These are phyloP conservation scores for Yamadazyma taylorii DNA, from an alignment of 1,139 yeast genomes.

Conservation along the genomic window DNA sequence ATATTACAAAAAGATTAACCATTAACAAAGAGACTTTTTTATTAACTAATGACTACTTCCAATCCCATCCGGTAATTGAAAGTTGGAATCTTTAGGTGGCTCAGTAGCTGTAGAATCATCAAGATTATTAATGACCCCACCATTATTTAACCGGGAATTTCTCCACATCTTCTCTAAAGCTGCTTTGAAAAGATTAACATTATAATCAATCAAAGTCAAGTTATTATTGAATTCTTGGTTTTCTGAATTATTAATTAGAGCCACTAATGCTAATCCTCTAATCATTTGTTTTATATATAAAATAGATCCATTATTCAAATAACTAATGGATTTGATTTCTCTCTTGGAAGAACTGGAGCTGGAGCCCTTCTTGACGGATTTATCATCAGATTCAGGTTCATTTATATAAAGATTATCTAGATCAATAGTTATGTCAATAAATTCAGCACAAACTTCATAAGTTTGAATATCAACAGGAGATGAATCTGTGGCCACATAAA, in stretches of 20 bases:
- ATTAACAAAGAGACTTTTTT: too few species aligned
- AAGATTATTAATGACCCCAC: not conserved
- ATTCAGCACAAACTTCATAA: constrained; percentile 95
- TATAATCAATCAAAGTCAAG: constrained; percentile 82
- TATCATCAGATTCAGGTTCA: constrained; percentile 16
- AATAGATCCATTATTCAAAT: constrained; percentile 77
- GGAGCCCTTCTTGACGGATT: constrained; percentile 5
- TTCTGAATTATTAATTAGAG: constrained; percentile 65
- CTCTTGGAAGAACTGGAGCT: constrained; percentile 14
- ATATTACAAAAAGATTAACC: too few species aligned
- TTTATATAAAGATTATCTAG: constrained; percentile 70
- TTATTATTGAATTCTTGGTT: constrained; percentile 49
- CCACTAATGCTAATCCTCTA: constrained; percentile 87
- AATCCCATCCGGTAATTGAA: too few species aligned
- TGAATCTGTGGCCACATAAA: constrained; percentile 94
- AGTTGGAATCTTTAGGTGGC: not conserved
- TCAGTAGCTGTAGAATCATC: not conserved
- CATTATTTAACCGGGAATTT: constrained; percentile 20
- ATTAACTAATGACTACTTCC: too few species aligned
- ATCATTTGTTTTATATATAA: constrained; percentile 89
- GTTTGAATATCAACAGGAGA: constrained; percentile 94
- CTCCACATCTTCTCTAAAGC: constrained; percentile 82
- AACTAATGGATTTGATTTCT: constrained; percentile 66
- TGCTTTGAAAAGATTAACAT: constrained; percentile 76
- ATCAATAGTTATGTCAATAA: constrained; percentile 91